phyloP scores from a whole-genome alignment of 1,139 yeast species.

The Candida sanyaensis region DNA sequence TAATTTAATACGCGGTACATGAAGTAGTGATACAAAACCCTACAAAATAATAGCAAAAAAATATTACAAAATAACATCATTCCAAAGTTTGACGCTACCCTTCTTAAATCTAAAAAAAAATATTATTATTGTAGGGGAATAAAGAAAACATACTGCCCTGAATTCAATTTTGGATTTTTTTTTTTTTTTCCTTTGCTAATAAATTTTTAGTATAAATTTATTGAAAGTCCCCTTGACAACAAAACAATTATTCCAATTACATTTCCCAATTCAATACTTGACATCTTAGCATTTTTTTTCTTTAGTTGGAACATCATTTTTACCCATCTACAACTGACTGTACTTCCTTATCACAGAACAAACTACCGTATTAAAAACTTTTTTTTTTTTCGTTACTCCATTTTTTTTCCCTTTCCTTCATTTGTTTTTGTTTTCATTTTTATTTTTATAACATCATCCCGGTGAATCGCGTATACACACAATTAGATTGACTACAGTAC shows the following conservation, averaged over 20 bases:
- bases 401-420: background rate
- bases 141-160: constrained; percentile 1
- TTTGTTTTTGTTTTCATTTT: background rate
- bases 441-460: background rate
- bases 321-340: background rate
- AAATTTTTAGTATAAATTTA: constrained; percentile 3
- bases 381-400: background rate
- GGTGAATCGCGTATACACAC: background rate
- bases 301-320: background rate
- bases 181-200: background rate
- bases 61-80: background rate
- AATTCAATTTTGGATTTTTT: background rate
- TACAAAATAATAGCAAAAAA: background rate
- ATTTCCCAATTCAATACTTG: constrained; percentile 4
- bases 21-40: background rate
- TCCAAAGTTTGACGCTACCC: constrained; percentile 5
- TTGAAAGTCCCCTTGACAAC: constrained; percentile 6
- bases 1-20: background rate
- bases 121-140: background rate
- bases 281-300: constrained; percentile 3
- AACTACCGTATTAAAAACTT: background rate
- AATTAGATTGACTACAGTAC: background rate
- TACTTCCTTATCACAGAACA: constrained; percentile 1
- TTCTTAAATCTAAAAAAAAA: background rate
- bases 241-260: constrained; percentile 4